Conservation (phyloP, 306 rosid species). For the Chamaecrista fasciculata region DNA sequence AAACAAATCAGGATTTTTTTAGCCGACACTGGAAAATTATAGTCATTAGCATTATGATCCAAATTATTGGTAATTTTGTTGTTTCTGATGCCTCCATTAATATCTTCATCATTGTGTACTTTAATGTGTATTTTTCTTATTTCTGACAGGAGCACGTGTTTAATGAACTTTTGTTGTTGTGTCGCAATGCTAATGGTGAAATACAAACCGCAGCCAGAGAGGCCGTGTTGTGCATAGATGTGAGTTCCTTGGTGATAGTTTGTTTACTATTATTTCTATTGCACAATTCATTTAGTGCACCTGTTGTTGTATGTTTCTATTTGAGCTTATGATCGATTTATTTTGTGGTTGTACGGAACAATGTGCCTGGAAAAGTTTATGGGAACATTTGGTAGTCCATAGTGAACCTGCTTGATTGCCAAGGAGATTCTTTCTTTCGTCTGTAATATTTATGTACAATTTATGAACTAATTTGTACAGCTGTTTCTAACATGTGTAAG, state of each 20-base stretch:
- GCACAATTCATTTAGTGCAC: background rate
- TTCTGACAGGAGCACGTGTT: conserved; percentile 60
- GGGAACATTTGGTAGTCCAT: background rate
- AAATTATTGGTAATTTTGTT: background rate
- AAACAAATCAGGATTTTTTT: background rate
- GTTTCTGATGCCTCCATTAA: no score
- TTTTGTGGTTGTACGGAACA: conserved; percentile 9
- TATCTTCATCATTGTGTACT: no score
- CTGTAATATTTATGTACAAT: background rate
- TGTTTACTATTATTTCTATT: background rate
- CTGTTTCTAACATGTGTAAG: background rate
- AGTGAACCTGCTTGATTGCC: background rate
- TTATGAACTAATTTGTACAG: conserved; percentile 2
- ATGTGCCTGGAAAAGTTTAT: background rate
- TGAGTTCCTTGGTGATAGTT: conserved; percentile 39
- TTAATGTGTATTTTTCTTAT: conserved; percentile 9
- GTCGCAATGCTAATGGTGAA: conserved; percentile 53
- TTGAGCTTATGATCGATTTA: background rate
- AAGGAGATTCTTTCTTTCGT: background rate
- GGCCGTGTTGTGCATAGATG: conserved; percentile 61
- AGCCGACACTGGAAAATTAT: background rate
- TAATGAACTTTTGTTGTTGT: conserved; percentile 58
- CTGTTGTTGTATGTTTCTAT: background rate
- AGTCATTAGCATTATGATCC: background rate
- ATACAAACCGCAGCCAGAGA: conserved; percentile 67